These are phyloP conservation scores for Tulasnella sp. DNA, from an alignment of 768 basidiomycete species.

Conservation along the genomic window DNA sequence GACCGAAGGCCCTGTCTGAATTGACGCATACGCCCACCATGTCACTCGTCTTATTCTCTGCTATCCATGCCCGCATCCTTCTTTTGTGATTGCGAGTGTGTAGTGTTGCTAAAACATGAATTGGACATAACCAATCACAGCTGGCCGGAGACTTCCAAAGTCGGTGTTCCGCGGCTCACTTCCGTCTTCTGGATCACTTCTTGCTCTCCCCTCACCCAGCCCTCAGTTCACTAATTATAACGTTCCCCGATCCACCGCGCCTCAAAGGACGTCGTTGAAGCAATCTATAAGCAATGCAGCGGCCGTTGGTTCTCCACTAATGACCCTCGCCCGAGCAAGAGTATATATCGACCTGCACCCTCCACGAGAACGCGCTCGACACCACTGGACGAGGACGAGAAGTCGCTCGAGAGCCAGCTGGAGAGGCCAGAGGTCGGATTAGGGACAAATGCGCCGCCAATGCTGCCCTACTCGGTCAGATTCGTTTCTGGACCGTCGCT, in stretches of 20 bases:
- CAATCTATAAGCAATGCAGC: background rate
- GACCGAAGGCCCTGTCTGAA: background rate
- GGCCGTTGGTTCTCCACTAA: constrained; percentile 34
- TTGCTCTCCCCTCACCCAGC: background rate
- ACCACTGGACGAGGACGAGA: background rate
- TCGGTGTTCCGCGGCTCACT: background rate
- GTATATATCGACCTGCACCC: too few relatives aligned
- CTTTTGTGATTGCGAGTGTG: too few relatives aligned
- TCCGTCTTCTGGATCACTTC: background rate
- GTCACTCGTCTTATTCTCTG: too few relatives aligned
- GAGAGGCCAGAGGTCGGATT: constrained; percentile 33
- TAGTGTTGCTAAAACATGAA: too few relatives aligned
- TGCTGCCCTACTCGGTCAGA: constrained; percentile 24
- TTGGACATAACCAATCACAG: background rate
- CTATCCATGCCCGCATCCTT: too few relatives aligned
- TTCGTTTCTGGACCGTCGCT: too few relatives aligned
- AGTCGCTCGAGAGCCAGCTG: constrained; percentile 9
- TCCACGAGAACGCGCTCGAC: too few relatives aligned
- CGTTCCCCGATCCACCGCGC: background rate
- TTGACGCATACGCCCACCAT: too few relatives aligned
- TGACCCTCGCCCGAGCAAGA: constrained; percentile 31
- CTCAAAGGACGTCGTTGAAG: background rate
- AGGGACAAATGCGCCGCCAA: constrained; percentile 36
- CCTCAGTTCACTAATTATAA: background rate
- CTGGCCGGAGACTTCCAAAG: too few relatives aligned